Evolutionary conservation across 345 rosid genomes (phyloP), one percentile per base, ranked within the genome.

Genomic region (Crucihimalaya himalaica): DNA sequence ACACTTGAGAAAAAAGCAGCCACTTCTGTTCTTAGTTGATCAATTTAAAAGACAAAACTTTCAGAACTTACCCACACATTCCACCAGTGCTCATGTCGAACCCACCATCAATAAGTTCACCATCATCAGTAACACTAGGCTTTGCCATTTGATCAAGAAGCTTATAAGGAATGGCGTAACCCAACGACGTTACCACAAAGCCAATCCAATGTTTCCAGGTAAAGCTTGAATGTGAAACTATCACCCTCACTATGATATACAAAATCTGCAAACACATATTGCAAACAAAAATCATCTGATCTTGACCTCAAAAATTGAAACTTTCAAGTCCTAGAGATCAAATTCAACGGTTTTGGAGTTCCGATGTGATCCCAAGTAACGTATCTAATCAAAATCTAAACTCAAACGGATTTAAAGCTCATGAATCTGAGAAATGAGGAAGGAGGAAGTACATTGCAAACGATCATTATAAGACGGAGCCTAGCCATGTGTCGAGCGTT

Each of bases 1-100:
- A 19, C 65, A 51, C 52, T 37, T 25, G 10, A 63, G 10, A 42
- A 16, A 40, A 57, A 70, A 45, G 19, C 43, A 28, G 65, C 5
- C 39, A 43, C 8, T 56, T 43, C 20, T 55, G 20, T 54, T 42
- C 20, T n/a, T n/a, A n/a, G 11, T 16, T 54, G 50, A 18, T 42
- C 7, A 28, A 35, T 4, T 12, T 8, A 57, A 43, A 6, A 58
- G 35, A 58, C 3, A 59, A 6, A 19, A 10, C 0, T 19, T 19
- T 29, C 10, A 60, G 14, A 39, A 68, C 86, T 58, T 83, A 90
- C 97, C 92, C 92, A 84, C 97, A 93, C 67, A 91, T 84, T 53
- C 98, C 98, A 78, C 89, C 96, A 21, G 97, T 85, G 59, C 80
- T 87, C 97, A 91, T 89, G 74, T 94, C 93, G 37, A 86, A 89